Base-by-base conservation (phyloP, 768 basidiomycete genomes). In the Scleroderma bovista region DNA sequence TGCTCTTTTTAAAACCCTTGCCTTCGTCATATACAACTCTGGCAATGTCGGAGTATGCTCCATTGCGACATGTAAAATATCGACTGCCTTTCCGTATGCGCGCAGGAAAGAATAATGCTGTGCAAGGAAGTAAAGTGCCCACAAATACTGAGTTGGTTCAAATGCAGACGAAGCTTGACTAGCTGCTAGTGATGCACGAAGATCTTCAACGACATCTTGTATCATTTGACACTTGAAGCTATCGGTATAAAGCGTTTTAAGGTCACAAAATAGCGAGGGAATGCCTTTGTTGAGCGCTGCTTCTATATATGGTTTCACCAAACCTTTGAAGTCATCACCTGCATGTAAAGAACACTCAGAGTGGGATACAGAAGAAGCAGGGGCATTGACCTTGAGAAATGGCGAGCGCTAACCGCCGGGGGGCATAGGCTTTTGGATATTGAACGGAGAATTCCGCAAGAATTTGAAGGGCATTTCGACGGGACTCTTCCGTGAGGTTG, bases 71-170 rank as follows among this genome's bases (percentile, higher is more conserved):
- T 81, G 73, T 15, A 98, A 72, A 6, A 87, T 69, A 15, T 74
- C 68, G 9, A 95, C 69, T 0, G 93, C 80, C 44, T 59, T 66
- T 19, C 57, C 51, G 41, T 75, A 58, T 40, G 67, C 60, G 1
- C 75, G 73, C 2, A 89, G 71, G 61, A 77, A 79, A 0, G 89
- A 87, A 60, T 90, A 76, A 62, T 94, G 93, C 58, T 95, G 91
- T 1, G 93, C 85, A 44, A 98, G 84, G 75, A 88, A 96, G 72
- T 95, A 98, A 34, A 97, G 79, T 10, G 88, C 84, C 96, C 96
- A 99, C 11, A 98, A 78, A 58, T 95, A 88, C 15, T 81, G 83
- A 4, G 91, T 83, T 1, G 95, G 93, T 8, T 79, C 72, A 9
- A 63, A 51, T 1, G 65, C 52, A 26, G 57, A 58, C 4, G 62